Evolutionary conservation across 805 yeast species (phyloP).

Genomic region (Metschnikowia hibisci): DNA sequence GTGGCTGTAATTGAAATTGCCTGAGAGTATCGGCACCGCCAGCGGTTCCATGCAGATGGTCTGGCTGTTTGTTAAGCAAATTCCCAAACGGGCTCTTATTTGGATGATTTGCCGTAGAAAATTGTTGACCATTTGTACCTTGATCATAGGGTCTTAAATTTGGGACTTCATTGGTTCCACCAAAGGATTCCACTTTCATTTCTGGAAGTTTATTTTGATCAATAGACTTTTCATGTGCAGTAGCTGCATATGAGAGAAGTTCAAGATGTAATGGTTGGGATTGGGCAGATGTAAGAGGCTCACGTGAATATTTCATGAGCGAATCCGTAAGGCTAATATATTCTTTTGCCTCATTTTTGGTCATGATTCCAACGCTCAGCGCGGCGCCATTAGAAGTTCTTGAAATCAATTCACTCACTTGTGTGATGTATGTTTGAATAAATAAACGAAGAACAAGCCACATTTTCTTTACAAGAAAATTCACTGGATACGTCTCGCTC

Average conservation of each 20-base stretch:
- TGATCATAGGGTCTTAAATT: neutral
- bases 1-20: neutral
- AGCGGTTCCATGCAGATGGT: neutral
- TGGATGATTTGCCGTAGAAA: neutral
- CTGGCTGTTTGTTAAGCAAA: neutral
- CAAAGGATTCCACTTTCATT: neutral
- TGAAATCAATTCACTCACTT: conserved; percentile 37
- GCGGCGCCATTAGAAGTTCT: conserved; percentile 22
- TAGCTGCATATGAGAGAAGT: conserved; percentile 18
- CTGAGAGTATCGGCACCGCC: conserved; percentile 1
- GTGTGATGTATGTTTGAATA: conserved; percentile 58
- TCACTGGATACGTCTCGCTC: conserved; percentile 28
- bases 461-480: conserved; percentile 50
- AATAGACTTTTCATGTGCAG: conserved; percentile 12
- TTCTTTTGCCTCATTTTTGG: conserved; percentile 19
- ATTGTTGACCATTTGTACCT: neutral
- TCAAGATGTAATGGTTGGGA: conserved; percentile 16
- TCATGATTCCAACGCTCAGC: conserved; percentile 1
- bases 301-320: conserved; percentile 2
- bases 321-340: conserved; percentile 18
- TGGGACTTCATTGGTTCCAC: neutral
- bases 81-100: neutral
- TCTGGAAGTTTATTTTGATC: neutral
- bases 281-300: neutral
- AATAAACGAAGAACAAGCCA: conserved; percentile 55